phyloP scores from a whole-genome alignment of 2,329 filamentous ascomycete species.

The Beauveria asiatica region DNA sequence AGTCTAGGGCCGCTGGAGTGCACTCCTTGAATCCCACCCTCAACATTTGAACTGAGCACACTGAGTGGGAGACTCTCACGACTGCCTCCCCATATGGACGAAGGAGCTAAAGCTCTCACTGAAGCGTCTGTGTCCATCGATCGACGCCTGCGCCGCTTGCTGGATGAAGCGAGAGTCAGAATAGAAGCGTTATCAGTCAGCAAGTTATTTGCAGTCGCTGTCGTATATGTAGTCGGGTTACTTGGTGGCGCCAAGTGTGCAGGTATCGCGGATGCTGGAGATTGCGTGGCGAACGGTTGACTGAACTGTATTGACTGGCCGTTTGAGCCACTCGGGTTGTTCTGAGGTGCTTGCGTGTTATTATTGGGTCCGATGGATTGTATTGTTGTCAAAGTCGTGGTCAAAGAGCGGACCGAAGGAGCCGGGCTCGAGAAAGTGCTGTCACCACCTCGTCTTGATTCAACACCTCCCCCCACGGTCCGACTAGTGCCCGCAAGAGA shows the following conservation, averaged over 20 bases:
- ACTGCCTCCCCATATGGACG: constrained; percentile 72
- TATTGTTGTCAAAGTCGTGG: constrained; percentile 78
- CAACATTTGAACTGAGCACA: constrained; percentile 64
- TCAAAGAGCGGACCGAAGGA: constrained; percentile 70
- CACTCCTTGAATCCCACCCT: constrained; percentile 42
- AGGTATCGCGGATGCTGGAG: constrained; percentile 65
- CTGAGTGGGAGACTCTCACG: constrained; percentile 72
- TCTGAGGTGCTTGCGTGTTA: constrained; percentile 34
- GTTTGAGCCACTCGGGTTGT: constrained; percentile 21
- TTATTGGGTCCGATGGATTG: constrained; percentile 63
- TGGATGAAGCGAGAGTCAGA: constrained; percentile 73
- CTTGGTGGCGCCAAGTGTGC: constrained; percentile 52
- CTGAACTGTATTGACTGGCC: constrained; percentile 51
- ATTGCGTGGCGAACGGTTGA: constrained; percentile 54
- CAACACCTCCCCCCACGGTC: constrained; percentile 57
- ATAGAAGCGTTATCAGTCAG: constrained; percentile 82
- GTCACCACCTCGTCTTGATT: constrained; percentile 60
- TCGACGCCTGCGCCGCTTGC: constrained; percentile 65
- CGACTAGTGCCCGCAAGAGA: constrained; percentile 65
- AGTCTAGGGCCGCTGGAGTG: constrained; percentile 40
- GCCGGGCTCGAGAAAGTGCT: constrained; percentile 78
- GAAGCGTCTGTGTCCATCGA: constrained; percentile 83
- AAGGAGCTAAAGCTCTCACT: constrained; percentile 74
- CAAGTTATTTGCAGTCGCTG: constrained; percentile 74
- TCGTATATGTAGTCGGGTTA: constrained; percentile 63